phyloP scores from a whole-genome alignment of 768 basidiomycete species.

The Paxillus rubicundulus region DNA sequence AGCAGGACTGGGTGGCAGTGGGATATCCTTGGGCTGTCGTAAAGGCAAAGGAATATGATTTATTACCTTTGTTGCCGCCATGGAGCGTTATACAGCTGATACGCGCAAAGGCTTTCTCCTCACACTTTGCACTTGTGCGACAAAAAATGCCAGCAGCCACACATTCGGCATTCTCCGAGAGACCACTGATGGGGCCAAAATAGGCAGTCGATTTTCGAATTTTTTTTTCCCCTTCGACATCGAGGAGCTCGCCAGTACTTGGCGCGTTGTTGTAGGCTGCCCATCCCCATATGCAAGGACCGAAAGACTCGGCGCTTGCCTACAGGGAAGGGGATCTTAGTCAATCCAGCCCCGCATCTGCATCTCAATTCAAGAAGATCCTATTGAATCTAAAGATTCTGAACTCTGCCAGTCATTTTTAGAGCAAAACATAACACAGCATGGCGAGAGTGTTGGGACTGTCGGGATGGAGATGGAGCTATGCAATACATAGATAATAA shows the following conservation, averaged over 20 bases:
- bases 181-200: background rate
- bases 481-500: conserved; percentile 26
- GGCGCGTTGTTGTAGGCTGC: background rate
- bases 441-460: background rate
- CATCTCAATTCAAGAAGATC: background rate
- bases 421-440: conserved; percentile 3
- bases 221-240: background rate
- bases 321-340: conserved; percentile 20
- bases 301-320: conserved; percentile 24
- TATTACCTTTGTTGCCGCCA: conserved; percentile 16
- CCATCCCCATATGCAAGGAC: conserved; percentile 31
- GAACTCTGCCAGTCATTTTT: background rate
- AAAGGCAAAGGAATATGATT: conserved; percentile 20
- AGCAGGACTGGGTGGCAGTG: conserved; percentile 30
- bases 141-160: conserved; percentile 13
- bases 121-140: background rate
- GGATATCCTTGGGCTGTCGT: conserved; percentile 38
- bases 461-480: background rate
- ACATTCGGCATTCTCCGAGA: conserved; percentile 7
- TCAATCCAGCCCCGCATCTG: background rate
- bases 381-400: background rate
- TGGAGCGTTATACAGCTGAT: conserved; percentile 1
- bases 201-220: background rate
- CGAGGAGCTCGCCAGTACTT: background rate
- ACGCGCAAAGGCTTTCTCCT: background rate